Percentiles rank a stretch among this genome's conserved stretches.
Evolutionary conservation across 257 asterid genomes (phyloP).

Genomic region (Scutellaria barbata): DNA sequence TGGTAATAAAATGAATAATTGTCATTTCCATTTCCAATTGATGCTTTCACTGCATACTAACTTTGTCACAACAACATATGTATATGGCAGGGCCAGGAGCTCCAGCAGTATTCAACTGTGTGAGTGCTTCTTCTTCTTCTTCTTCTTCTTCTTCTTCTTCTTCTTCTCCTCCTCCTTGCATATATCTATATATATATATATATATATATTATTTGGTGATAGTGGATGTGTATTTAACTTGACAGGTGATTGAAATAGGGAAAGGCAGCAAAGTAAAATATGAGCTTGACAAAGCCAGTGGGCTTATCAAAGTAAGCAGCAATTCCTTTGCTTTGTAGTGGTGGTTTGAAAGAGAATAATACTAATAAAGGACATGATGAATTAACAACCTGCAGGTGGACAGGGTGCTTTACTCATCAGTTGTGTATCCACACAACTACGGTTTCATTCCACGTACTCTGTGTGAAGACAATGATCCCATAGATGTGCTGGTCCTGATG

Average conservation of each 20-base stretch:
- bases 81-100: constrained; percentile 88
- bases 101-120: constrained; percentile 83
- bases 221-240: background rate
- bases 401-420: constrained; percentile 88
- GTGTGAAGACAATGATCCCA: constrained; percentile 90
- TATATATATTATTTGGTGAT: too few species aligned
- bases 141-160: too few species aligned
- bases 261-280: constrained; percentile 94
- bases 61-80: constrained; percentile 10
- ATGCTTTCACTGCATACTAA: background rate
- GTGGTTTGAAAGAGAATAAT: too few species aligned
- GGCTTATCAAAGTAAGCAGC: constrained; percentile 78
- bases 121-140: constrained; percentile 43
- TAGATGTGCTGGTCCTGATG: constrained; percentile 88
- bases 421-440: constrained; percentile 94
- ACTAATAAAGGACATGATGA: too few species aligned
- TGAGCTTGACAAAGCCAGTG: constrained; percentile 90
- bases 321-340: background rate
- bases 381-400: constrained; percentile 66
- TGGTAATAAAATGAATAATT: constrained; percentile 42
- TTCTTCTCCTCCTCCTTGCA: too few species aligned
- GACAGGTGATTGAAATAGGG: constrained; percentile 88
- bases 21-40: background rate
- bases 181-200: too few species aligned
- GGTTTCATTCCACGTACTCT: constrained; percentile 91